A percentile compares a stretch with the other conserved stretches of the same genome.
Evolutionary conservation across 345 rosid genomes (phyloP).

Genomic region (Adansonia digitata): DNA sequence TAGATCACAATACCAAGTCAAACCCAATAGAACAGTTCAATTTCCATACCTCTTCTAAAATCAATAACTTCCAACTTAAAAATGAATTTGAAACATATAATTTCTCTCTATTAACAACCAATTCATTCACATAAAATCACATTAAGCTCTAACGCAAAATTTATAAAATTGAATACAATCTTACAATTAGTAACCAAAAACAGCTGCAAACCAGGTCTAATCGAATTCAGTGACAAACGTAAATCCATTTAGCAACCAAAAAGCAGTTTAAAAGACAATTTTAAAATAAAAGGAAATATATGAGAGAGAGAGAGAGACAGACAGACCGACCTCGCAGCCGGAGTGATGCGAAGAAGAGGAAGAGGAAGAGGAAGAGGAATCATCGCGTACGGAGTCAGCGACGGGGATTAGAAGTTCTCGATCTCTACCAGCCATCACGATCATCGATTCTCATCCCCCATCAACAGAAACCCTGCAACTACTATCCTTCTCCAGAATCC

Average conservation of each 20-base stretch:
- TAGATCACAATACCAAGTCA: not conserved
- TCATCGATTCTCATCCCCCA: constrained; percentile 80
- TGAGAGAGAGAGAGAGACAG: not conserved
- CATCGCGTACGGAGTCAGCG: constrained; percentile 42
- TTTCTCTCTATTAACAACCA: not conserved
- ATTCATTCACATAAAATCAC: not conserved
- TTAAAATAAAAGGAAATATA: not conserved
- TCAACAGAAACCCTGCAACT: constrained; percentile 18
- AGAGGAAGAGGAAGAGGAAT: constrained; percentile 43
- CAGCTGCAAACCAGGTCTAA: not conserved
- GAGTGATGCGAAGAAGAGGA: constrained; percentile 62
- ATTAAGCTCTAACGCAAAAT: not conserved
- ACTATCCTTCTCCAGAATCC: not conserved
- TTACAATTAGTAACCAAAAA: constrained; percentile 15
- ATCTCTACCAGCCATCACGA: constrained; percentile 63
- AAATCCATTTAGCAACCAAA: not conserved
- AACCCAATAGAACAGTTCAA: not conserved
- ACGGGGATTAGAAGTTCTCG: constrained; percentile 87
- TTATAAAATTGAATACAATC: constrained; percentile 6
- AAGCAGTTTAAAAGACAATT: not conserved
- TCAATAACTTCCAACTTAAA: not conserved
- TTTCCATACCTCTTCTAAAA: not conserved
- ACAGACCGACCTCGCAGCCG: constrained; percentile 84
- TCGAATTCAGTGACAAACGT: constrained; percentile 5
- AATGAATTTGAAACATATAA: not conserved